Evolutionary conservation across 176 grass and related monocot species (phyloP), one percentile per base, ranked within the genome.

Genomic region (Guadua angustifolia): DNA sequence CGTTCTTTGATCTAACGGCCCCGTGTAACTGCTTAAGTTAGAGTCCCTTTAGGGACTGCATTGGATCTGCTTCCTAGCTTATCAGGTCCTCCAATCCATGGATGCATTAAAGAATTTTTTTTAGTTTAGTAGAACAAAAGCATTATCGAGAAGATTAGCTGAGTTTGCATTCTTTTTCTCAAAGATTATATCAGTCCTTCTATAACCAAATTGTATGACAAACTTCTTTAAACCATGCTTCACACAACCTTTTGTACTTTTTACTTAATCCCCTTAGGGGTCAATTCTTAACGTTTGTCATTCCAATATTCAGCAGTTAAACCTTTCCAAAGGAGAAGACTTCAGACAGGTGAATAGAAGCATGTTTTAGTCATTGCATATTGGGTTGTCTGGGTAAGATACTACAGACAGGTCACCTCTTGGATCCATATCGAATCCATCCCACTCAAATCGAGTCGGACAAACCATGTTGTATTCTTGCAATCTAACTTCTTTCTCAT

Each of bases 241-340:
- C 12, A 16, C 5, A 69, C 43, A 46, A 22, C 17, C 11, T 39
- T 16, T 12, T 71, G 32, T 42, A 22, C 17, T 32, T 44, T 72
- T 52, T 4, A 59, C 63, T 29, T 21, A 47, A 52, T 81, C 26
- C 38, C 36, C 21, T 24, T 17, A 16, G 12, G 36, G 33, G 11
- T 51, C 16, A 67, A 35, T 66, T 63, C 0, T 82, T 61, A 70
- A 19, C 50, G 42, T 21, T 43, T 75, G 6, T 24, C 18, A 7
- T n/a, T 76, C 14, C 17, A 81, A 26, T 35, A 29, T 44, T 60
- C 24, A 24, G 26, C 39, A 74, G 38, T 35, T 83, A 78, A 76
- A 76, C 57, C 46, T 79, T 74, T 55, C 66, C 66, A 87, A 47
- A 77, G 14, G 40, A 75, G 73, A 88, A 77, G 9, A 29, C 58